These are phyloP conservation scores for Deakozyma indianensis DNA, from an alignment of 805 yeast genomes.

Conservation along the genomic window DNA sequence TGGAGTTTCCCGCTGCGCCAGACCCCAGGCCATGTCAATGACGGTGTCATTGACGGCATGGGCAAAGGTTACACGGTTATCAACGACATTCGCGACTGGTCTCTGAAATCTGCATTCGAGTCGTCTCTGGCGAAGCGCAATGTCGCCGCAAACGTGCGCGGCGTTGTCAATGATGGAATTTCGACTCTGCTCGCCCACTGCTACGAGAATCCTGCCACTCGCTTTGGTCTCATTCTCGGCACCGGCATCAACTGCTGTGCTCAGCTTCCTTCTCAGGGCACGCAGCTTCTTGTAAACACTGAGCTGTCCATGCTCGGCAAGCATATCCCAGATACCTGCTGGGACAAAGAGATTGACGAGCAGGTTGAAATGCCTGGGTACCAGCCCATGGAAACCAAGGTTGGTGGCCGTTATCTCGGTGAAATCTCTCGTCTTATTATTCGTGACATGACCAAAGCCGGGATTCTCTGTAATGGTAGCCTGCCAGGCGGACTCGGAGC, in stretches of 20 bases:
- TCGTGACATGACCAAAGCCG: conserved; percentile 48
- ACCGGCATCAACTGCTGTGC: conserved; percentile 70
- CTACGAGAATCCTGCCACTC: conserved; percentile 38
- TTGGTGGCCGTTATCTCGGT: conserved; percentile 81
- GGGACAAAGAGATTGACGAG: conserved; percentile 54
- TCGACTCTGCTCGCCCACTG: conserved; percentile 76
- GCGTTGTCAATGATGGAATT: conserved; percentile 80
- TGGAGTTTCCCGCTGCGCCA: conserved; percentile 22
- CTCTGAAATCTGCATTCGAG: conserved; percentile 60
- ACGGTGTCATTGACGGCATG: conserved; percentile 17
- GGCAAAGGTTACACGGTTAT: conserved; percentile 69
- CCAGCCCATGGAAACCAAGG: conserved; percentile 79
- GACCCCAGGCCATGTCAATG: conserved; percentile 6
- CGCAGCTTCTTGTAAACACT: conserved; percentile 58
- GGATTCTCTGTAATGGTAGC: conserved; percentile 13
- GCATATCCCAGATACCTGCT: conserved; percentile 62
- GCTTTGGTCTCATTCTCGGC: conserved; percentile 77
- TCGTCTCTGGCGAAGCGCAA: conserved; percentile 36
- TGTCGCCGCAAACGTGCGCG: conserved; percentile 42
- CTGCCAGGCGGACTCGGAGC: conserved; percentile 13
- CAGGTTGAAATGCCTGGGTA: conserved; percentile 56
- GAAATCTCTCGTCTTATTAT: conserved; percentile 64
- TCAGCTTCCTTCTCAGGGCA: conserved; percentile 55
- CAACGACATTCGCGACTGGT: conserved; percentile 56
- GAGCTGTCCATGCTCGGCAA: conserved; percentile 91